A percentile compares a stretch with the other conserved stretches of the same genome.
phyloP scores from a whole-genome alignment of 169 alveolate species.

The Cystoisospora suis region DNA sequence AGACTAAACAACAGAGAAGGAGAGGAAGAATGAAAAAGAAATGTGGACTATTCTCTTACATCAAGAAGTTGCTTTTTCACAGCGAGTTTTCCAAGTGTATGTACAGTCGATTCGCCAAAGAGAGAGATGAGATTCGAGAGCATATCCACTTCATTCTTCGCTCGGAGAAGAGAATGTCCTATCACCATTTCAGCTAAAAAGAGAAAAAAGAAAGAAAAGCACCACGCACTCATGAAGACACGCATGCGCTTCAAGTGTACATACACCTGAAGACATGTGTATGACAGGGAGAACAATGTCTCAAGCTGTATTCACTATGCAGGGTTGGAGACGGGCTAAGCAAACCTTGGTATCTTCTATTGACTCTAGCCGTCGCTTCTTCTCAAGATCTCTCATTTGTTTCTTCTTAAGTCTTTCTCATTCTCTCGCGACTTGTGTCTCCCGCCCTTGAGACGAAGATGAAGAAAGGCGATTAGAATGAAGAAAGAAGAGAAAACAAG shows the following conservation, averaged over 20 bases:
- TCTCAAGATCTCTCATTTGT: too few relatives aligned
- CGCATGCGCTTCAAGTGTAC: too few relatives aligned
- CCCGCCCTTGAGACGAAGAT: too few relatives aligned
- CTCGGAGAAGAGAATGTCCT: background rate
- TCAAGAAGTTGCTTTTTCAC: background rate
- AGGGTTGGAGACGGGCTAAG: background rate
- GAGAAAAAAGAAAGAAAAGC: background rate
- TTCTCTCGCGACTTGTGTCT: too few relatives aligned
- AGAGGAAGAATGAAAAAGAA: background rate
- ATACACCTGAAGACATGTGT: background rate
- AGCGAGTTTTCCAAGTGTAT: background rate
- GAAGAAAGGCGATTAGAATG: too few relatives aligned
- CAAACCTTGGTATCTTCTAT: background rate
- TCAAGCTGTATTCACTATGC: background rate
- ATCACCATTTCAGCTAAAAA: background rate
- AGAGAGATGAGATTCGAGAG: background rate
- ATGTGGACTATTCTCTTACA: background rate
- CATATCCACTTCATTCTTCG: background rate
- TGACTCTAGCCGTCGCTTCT: background rate
- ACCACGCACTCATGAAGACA: background rate
- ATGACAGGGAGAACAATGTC: background rate
- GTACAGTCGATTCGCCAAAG: background rate
- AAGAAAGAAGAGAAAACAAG: too few relatives aligned
- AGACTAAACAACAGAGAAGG: background rate
- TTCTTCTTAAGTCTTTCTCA: too few relatives aligned